phyloP scores from a whole-genome alignment of 495 filamentous ascomycete species.

The Trichocladium uniseriatum region DNA sequence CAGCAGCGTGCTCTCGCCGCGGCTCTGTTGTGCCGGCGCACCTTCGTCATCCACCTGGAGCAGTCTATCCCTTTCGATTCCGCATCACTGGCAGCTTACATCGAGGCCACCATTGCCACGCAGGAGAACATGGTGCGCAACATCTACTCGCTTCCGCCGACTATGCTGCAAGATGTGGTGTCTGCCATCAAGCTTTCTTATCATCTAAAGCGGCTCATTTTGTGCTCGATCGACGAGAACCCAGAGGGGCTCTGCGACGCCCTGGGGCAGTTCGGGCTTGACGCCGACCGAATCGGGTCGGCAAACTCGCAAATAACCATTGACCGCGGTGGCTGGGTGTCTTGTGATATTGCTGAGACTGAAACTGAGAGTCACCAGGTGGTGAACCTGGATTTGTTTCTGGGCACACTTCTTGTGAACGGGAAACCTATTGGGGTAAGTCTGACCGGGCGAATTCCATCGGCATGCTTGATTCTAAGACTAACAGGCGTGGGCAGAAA shows the following conservation, averaged over 20 bases:
- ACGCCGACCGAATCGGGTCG: constrained; percentile 7
- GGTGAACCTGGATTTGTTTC: constrained; percentile 38
- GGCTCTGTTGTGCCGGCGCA: constrained; percentile 42
- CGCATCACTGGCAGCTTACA: constrained; percentile 16
- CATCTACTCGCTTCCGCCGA: constrained; percentile 22
- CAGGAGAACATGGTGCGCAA: constrained; percentile 33
- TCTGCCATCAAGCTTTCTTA: constrained; percentile 40
- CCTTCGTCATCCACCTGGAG: constrained; percentile 30
- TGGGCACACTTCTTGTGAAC: constrained; percentile 43
- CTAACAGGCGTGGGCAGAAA: constrained; percentile 13
- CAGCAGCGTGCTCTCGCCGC: constrained; percentile 39
- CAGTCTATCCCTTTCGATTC: constrained; percentile 1
- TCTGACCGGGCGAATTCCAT: background rate
- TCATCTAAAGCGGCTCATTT: constrained; percentile 27
- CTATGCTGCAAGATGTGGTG: constrained; percentile 30
- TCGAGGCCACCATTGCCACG: constrained; percentile 31
- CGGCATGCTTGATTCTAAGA: background rate
- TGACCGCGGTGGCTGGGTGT: background rate
- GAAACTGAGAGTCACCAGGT: constrained; percentile 10
- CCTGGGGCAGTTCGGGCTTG: constrained; percentile 18
- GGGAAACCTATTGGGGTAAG: constrained; percentile 33
- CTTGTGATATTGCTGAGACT: constrained; percentile 6
- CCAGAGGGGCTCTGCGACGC: constrained; percentile 25
- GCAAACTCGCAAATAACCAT: background rate
- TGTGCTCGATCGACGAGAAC: constrained; percentile 16